Conservation (phyloP, 352 stramenopile species). For the Globisporangium ultimum region DNA sequence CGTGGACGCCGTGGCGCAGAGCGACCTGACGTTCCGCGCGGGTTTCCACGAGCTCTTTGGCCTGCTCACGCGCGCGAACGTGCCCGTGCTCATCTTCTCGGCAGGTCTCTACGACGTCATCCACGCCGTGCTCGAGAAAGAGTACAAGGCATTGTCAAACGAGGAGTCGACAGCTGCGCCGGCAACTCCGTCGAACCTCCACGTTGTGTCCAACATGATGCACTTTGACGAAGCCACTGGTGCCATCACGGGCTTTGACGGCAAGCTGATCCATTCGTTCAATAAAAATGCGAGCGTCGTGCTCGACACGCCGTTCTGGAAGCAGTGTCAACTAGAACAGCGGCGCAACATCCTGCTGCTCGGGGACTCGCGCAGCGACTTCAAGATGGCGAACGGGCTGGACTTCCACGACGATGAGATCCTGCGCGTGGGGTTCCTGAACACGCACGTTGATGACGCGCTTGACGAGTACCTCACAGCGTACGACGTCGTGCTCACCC, state of each 20-base stretch:
- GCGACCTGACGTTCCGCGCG: slow-evolving; percentile 34
- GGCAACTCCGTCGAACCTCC: slow-evolving; percentile 39
- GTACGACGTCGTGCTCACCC: slow-evolving; percentile 67
- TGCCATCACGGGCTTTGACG: slow-evolving; percentile 48
- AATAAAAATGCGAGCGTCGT: slow-evolving; percentile 80
- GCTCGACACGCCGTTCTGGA: slow-evolving; percentile 56
- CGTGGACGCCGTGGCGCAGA: slow-evolving; percentile 25
- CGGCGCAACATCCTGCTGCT: slow-evolving; percentile 67
- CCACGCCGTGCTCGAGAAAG: slow-evolving; percentile 38
- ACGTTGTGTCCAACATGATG: slow-evolving; percentile 82
- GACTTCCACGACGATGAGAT: slow-evolving; percentile 44
- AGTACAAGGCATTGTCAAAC: slow-evolving; percentile 13
- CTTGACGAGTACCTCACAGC: slow-evolving; percentile 60
- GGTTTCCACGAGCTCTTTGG: slow-evolving; percentile 48
- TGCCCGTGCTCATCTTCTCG: slow-evolving; percentile 68
- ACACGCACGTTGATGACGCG: slow-evolving; percentile 59
- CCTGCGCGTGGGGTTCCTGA: slow-evolving; percentile 68
- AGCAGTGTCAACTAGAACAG: slow-evolving; percentile 39
- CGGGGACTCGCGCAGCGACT: slow-evolving; percentile 60
- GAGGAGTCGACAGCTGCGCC: slow-evolving; percentile 9
- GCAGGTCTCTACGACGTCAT: slow-evolving; percentile 58
- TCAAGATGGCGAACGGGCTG: slow-evolving; percentile 53
- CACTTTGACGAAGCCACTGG: slow-evolving; percentile 37
- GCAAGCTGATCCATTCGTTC: slow-evolving; percentile 63
- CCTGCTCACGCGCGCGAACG: slow-evolving; percentile 27